Base-by-base conservation (phyloP, 805 yeast species). In the Candida sonorensis region DNA sequence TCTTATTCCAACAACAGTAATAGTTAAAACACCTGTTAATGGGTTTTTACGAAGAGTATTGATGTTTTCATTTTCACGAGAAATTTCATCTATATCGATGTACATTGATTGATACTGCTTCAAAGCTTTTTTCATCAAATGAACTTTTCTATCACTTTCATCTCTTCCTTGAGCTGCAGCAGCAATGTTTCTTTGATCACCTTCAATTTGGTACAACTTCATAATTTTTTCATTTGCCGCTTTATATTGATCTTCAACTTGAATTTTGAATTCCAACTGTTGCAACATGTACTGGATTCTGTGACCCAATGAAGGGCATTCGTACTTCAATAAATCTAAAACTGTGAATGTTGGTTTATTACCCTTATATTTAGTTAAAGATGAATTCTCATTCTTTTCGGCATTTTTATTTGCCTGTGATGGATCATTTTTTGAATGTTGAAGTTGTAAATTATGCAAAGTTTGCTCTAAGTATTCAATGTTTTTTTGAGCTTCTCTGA, bases 271-370 rank as follows among this genome's bases (percentile, higher is more conserved):
- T 53, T 88, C 95, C 38, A 92, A 67, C 57, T 87, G 94, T 60
- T 88, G 97, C 34, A 90, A 70, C 97, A 92, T 88, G 48, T 84
- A 79, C 59, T 86, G 96, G 50, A 92, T 92, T 41, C 92, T 75
- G 48, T 92, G 96, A 9, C 97, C 96, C 45, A 92, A 64, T 0
- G 94, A 84, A 1, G 97, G 96, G 46, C 95, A 84, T 49, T 92
- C 97, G 51, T 86, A 87, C 48, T 87, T 87, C 53, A 86, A 70
- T 35, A 92, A 66, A 55, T 92, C 98, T 44, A 83, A 63, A 14
- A 83, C 69, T 0, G 90, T 73, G 50, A 70, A 82, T 4, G 70
- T 54, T 1, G 80, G 75, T 16, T 47, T 46, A 27, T 48, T 42
- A 23, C 38, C 37, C 13, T 23, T 38, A 6, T 11, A 14, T 9